A percentile compares a stretch with the other conserved stretches of the same genome.
Evolutionary conservation across 2,329 filamentous ascomycete genomes (phyloP).

Genomic region (Exophiala phaeomuriformis): DNA sequence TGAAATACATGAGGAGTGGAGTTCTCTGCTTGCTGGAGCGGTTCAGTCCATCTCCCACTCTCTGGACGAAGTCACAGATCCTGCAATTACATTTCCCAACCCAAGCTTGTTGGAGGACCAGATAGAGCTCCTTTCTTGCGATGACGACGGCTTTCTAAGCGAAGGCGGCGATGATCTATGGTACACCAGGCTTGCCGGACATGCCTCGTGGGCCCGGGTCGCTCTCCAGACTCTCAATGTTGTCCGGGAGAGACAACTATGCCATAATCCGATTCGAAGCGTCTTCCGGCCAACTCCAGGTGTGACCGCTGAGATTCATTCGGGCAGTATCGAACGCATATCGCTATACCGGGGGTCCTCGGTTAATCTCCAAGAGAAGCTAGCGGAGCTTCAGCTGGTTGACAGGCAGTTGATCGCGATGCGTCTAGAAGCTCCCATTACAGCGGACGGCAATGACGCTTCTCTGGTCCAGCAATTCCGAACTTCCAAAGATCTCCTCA

Average conservation of each 20-base stretch:
- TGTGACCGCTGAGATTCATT: constrained; percentile 80
- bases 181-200: constrained; percentile 47
- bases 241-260: constrained; percentile 91
- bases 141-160: too few relatives aligned
- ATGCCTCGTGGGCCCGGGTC: constrained; percentile 88
- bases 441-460: too few relatives aligned
- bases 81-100: constrained; percentile 43
- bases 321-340: constrained; percentile 77
- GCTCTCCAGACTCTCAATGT: constrained; percentile 90
- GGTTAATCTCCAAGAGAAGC: too few relatives aligned
- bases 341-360: constrained; percentile 63
- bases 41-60: constrained; percentile 67
- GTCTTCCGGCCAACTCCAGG: constrained; percentile 82
- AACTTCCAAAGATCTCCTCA: constrained; percentile 90
- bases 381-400: too few relatives aligned
- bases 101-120: too few relatives aligned
- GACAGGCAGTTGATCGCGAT: too few relatives aligned
- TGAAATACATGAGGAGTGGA: constrained; percentile 80
- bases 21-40: constrained; percentile 68
- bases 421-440: too few relatives aligned
- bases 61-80: constrained; percentile 78
- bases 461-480: constrained; percentile 69
- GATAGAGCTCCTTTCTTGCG: too few relatives aligned
- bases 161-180: too few relatives aligned
- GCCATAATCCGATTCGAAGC: constrained; percentile 89